Base-by-base conservation (phyloP, 257 asterid species). In the Perilla frutescens region DNA sequence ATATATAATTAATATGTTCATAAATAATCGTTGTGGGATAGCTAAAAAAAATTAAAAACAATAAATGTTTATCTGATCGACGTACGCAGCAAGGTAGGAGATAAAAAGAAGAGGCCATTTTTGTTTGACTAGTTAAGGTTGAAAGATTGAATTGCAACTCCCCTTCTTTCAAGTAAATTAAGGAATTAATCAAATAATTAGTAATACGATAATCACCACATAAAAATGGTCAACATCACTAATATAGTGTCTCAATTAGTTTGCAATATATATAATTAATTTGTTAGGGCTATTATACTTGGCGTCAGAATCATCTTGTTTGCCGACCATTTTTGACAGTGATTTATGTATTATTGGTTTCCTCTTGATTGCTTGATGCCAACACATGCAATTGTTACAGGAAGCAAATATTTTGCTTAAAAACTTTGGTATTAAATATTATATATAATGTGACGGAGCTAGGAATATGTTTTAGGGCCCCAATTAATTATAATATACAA, bases 321-420 rank as follows among this genome's bases (percentile, higher is more conserved):
- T 80, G 86, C 91, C 91, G 88, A 76, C 90, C 86, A 77, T 51
- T 68, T 70, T 48, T 62, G 71, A 37, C 60, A 36, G 60, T 64
- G 64, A 69, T 63, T 31, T 40, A 26, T 4, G 4, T 6, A 14
- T 55, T 41, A 13, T 54, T 48, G 39, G n/a, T 62, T 60, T 49
- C 50, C 12, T 49, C 32, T 62, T 50, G 55, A 20, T 20, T 20
- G 26, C 26, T 20, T 20, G 31, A 59, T 9, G 20, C 13, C 37
- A 58, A 11, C 2, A 15, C 8, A 20, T 20, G 26, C 26, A 45
- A 3, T 12, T 56, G 29, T 40, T 64, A 64, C 53, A 3, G 20
- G 49, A 68, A 53, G 29, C 51, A 39, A 34, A 34, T 8, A 3
- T 9, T 2, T 6, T 48, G 11, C 7, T 36, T 50, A 0, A 67